phyloP scores from a whole-genome alignment of 2,329 filamentous ascomycete species.

The Onygena corvina region DNA sequence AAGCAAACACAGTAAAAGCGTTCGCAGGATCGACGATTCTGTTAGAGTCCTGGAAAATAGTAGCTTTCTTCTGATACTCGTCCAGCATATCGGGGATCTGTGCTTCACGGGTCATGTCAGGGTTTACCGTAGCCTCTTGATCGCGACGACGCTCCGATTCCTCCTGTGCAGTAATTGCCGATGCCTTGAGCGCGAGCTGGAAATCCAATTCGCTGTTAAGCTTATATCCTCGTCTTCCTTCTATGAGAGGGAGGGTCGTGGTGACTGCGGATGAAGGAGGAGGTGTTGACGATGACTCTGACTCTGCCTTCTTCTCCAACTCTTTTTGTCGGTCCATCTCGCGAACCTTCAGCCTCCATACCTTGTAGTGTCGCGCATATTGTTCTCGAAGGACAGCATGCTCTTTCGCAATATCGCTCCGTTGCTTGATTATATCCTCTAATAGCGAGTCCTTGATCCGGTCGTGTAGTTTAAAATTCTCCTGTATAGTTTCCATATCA shows the following conservation, averaged over 20 bases:
- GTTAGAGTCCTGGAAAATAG: slow-evolving; percentile 38
- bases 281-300: slow-evolving; percentile 28
- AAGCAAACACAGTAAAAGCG: slow-evolving; percentile 35
- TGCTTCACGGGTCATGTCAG: slow-evolving; percentile 37
- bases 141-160: slow-evolving; percentile 36
- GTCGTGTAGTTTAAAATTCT: slow-evolving; percentile 30
- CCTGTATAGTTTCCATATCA: slow-evolving; percentile 35
- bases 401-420: slow-evolving; percentile 29
- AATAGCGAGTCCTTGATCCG: slow-evolving; percentile 30
- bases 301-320: slow-evolving; percentile 27
- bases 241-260: slow-evolving; percentile 23
- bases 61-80: slow-evolving; percentile 27
- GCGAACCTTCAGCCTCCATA: slow-evolving; percentile 35
- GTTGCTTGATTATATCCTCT: slow-evolving; percentile 28
- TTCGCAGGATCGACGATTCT: slow-evolving; percentile 29
- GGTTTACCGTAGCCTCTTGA: slow-evolving; percentile 33
- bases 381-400: slow-evolving; percentile 31
- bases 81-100: slow-evolving; percentile 39
- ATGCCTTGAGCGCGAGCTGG: slow-evolving; percentile 37
- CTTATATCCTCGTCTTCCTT: slow-evolving; percentile 34
- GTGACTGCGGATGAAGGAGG: slow-evolving; percentile 19
- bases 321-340: slow-evolving; percentile 33
- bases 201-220: slow-evolving; percentile 41
- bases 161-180: slow-evolving; percentile 38
- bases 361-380: slow-evolving; percentile 33